Evolutionary conservation across 2,329 filamentous ascomycete genomes (phyloP), one percentile per base, ranked within the genome.

Genomic region (Madurella fahalii): DNA sequence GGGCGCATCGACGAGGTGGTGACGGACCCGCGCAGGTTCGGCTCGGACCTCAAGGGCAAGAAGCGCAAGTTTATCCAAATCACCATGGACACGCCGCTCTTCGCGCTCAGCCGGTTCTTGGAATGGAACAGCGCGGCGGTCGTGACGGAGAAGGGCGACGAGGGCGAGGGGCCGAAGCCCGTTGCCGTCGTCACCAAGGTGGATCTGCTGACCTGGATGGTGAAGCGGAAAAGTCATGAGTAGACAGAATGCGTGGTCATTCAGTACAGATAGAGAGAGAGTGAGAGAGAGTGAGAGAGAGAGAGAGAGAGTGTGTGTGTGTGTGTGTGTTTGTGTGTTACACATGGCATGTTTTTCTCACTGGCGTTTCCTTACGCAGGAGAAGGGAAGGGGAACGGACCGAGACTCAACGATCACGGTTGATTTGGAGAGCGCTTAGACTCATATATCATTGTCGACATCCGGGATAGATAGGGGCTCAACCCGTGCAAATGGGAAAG

Each of bases 101-200:
- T 81, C 45, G 86, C 88, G 43, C 79, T 99, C 51, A 93, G 90
- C 76, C 85, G 89, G 66, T 99, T 99, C 74, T 90, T 97, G 61
- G 91, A 97, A 74, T 97, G 94, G 91, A 97, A 99, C 73, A 94
- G 89, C 63, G 93, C 94, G 0, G 94, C 94, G 0, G 85, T 99
- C 47, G 90, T 99, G 2, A 99, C 93, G 0, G 92, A 97, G 71
- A 80, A 82, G 63, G 75, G 76, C 12, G 74, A 74, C 40, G 79
- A 80, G 54, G 74, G 77, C 52, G 72, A 78, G 56, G 81, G 66
- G n/a, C 70, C 83, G 52, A 95, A 90, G 77, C 91, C 95, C 1
- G 78, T 94, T 47, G 94, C 90, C 8, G 84, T 99, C 9, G 92
- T 95, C 8, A 97, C 94, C 32, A 99, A 99, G 81, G 94, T 99